These are phyloP conservation scores for Diplodia mutila DNA, from an alignment of 2,329 filamentous ascomycete species.

Conservation along the genomic window DNA sequence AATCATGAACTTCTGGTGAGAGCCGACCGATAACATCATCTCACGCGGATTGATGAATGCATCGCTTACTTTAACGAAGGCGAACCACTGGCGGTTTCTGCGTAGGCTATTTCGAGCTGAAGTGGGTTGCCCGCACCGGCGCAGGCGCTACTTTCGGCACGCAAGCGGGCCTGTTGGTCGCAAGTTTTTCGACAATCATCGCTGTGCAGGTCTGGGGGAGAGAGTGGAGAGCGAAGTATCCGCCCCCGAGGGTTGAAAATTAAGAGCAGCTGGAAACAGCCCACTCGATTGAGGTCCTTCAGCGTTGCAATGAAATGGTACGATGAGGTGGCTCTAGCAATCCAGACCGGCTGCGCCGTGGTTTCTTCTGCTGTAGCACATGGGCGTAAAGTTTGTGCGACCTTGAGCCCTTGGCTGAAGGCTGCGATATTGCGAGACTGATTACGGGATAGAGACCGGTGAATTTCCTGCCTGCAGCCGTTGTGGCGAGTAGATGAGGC, in stretches of 20 bases:
- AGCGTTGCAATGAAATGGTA: not conserved
- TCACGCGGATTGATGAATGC: not conserved
- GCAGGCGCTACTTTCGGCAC: constrained; percentile 40
- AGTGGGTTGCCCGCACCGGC: constrained; percentile 38
- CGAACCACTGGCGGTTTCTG: constrained; percentile 39
- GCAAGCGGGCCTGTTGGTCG: constrained; percentile 40
- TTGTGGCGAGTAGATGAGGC: constrained; percentile 14
- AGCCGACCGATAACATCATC: not conserved
- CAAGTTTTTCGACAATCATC: constrained; percentile 18
- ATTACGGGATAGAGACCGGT: not conserved
- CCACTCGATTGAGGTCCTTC: too few relatives aligned
- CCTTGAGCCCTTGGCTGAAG: not conserved
- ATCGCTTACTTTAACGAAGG: constrained; percentile 26
- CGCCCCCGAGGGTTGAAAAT: not conserved
- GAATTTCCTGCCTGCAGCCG: not conserved
- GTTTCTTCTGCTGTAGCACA: constrained; percentile 1
- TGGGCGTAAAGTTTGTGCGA: not conserved
- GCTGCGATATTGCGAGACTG: not conserved
- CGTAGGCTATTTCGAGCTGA: constrained; percentile 41
- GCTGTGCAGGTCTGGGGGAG: constrained; percentile 15
- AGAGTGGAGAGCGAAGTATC: constrained; percentile 6
- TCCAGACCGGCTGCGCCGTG: not conserved
- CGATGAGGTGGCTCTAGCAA: constrained; percentile 2
- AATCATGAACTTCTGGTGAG: constrained; percentile 36
- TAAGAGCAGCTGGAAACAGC: not conserved